Evolutionary conservation across 2,329 filamentous ascomycete species (phyloP).

Genomic region (Aspergillus sojae): DNA sequence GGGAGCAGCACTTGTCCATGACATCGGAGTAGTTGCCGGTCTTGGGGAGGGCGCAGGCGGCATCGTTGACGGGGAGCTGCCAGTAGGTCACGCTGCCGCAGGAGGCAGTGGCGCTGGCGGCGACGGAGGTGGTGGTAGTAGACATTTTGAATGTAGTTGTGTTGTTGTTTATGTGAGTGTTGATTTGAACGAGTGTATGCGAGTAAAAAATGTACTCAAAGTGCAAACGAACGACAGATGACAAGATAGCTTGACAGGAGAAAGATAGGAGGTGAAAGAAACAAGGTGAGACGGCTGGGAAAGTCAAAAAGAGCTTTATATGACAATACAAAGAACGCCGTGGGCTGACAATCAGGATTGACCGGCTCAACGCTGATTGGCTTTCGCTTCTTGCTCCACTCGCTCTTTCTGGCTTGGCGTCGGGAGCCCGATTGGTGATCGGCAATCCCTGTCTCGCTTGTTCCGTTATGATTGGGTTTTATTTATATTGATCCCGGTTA

Average conservation of each 20-base stretch:
- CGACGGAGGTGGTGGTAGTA: slow-evolving; percentile 26
- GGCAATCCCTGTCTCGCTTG: background rate
- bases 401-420: background rate
- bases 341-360: background rate
- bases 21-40: slow-evolving; percentile 46
- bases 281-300: background rate
- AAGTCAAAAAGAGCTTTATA: background rate
- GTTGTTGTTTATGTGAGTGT: background rate
- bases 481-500: background rate
- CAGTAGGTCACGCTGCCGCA: slow-evolving; percentile 38
- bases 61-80: slow-evolving; percentile 48
- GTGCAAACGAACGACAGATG: background rate
- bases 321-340: background rate
- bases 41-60: slow-evolving; percentile 49
- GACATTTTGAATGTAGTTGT: slow-evolving; percentile 21
- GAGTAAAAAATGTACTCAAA: background rate
- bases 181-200: background rate
- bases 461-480: slow-evolving; percentile 5
- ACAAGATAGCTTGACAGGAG: background rate
- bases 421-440: background rate
- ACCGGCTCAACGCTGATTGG: background rate
- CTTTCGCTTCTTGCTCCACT: background rate
- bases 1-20: slow-evolving; percentile 51
- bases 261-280: background rate
- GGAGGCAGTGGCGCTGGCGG: slow-evolving; percentile 14